Conservation (phyloP, 116 monocot species). For the Thalassia testudinum region DNA sequence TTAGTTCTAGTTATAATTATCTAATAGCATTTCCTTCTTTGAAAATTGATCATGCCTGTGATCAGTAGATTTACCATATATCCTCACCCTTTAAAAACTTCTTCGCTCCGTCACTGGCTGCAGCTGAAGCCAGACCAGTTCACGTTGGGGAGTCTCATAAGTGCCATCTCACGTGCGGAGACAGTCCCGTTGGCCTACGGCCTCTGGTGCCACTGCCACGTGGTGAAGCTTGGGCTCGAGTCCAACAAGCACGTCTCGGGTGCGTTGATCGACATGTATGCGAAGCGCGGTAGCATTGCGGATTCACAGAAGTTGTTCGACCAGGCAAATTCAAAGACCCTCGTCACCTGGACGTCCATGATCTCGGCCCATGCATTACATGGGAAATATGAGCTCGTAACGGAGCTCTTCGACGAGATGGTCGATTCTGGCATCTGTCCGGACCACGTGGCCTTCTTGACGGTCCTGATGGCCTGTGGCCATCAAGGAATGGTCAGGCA, state of each 20-base stretch:
- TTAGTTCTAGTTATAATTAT: no score
- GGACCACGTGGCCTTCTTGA: constrained; percentile 49
- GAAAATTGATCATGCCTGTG: no score
- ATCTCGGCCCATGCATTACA: constrained; percentile 65
- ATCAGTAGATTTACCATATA: no score
- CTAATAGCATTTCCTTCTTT: no score
- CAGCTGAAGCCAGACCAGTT: constrained; percentile 46
- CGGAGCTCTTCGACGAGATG: constrained; percentile 47
- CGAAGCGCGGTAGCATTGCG: constrained; percentile 41
- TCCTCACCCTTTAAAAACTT: no score
- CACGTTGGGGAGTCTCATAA: constrained; percentile 65
- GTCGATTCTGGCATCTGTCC: constrained; percentile 23
- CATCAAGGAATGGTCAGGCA: constrained; percentile 40
- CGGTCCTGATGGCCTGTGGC: constrained; percentile 56
- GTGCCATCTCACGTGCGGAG: constrained; percentile 36
- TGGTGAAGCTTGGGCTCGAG: constrained; percentile 40
- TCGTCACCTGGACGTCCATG: constrained; percentile 65
- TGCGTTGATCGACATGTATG: constrained; percentile 89
- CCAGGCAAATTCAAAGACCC: constrained; percentile 15
- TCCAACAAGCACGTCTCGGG: constrained; percentile 38
- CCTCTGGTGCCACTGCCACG: constrained; percentile 40
- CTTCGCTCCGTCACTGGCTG: constrained; percentile 7
- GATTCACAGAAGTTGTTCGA: constrained; percentile 40
- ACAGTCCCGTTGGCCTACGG: constrained; percentile 45
- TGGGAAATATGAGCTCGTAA: constrained; percentile 36